Base-by-base conservation (phyloP, 371 early-diverging fungal genomes). In the Gilbertella persicaria region DNA sequence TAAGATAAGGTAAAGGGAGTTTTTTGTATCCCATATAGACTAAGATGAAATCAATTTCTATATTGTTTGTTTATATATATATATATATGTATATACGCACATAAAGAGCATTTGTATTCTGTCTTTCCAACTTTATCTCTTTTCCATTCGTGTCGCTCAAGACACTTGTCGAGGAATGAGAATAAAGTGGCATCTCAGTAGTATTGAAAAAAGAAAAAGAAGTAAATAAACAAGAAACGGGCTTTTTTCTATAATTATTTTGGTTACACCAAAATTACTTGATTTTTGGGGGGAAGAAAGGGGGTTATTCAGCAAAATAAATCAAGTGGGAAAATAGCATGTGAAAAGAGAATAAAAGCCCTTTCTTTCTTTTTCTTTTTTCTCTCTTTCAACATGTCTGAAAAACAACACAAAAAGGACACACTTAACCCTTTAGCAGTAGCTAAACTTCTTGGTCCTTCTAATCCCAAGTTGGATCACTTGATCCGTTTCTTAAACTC, bases 401-500 rank as follows among this genome's bases (percentile, higher is more conserved):
- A 56, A 44, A 56, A 56, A 37, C 21, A 55, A 23, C 6, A 29
- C 4, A 52, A 47, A 19, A 49, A 58, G 24, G 46, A 61, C 26
- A 24, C 21, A 9, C 16, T 55, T 5, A 75, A 75, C 38, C 73
- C 73, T 38, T 59, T 75, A 25, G 75, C 79, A 23, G 48, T 78
- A 30, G 78, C 78, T 14, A 72, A 74, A 20, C 42, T 70, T 0
- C 60, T 78, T 20, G 78, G 78, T 28, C 75, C 75, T 19, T 68
- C 73, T 1, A 80, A 61, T 17, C 87, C 88, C 10, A 80, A 67
- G 16, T 72, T 92, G 16, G 89, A 89, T 60, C 88, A 83, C 33
- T 62, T 90, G n/a, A 72, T 90, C 19, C 84, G 88, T 19, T 91
- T 90, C 56, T 66, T 91, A 40, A 82, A 79, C 60, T 77, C 86